Evolutionary conservation across 805 yeast genomes (phyloP).

Genomic region (Kuraishia piskuri): DNA sequence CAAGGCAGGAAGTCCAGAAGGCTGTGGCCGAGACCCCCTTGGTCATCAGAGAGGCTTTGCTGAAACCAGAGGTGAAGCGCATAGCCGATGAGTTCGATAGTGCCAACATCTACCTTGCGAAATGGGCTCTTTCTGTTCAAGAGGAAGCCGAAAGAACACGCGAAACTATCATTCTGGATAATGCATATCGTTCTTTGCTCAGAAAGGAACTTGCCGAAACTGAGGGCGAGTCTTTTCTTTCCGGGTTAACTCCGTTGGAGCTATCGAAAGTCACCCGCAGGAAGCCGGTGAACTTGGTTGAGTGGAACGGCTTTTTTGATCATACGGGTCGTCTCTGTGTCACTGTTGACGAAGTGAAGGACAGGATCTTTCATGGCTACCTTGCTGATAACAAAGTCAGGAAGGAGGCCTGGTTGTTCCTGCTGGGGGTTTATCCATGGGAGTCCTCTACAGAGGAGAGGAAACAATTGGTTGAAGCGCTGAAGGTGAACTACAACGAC

Average conservation of each 20-base stretch:
- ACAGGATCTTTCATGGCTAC: constrained; percentile 87
- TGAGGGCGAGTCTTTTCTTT: constrained; percentile 17
- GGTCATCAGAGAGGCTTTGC: constrained; percentile 48
- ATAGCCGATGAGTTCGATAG: constrained; percentile 89
- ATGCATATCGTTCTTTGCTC: constrained; percentile 46
- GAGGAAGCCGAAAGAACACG: constrained; percentile 73
- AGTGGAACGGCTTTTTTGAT: constrained; percentile 86
- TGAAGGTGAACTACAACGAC: constrained; percentile 38
- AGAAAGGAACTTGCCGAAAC: constrained; percentile 52
- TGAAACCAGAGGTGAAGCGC: constrained; percentile 70
- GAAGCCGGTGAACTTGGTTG: constrained; percentile 55
- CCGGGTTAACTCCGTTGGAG: constrained; percentile 47
- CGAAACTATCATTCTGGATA: constrained; percentile 44
- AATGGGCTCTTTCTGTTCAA: constrained; percentile 93
- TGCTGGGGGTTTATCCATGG: constrained; percentile 86
- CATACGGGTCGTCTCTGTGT: constrained; percentile 61
- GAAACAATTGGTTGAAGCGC: constrained; percentile 41
- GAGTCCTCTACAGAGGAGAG: constrained; percentile 69
- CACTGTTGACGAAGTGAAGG: constrained; percentile 73
- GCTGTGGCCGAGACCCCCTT: constrained; percentile 50
- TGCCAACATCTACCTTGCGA: constrained; percentile 86
- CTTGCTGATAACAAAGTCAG: constrained; percentile 47
- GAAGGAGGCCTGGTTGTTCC: constrained; percentile 76
- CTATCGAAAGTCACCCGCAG: constrained; percentile 54
- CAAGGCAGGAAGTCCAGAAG: constrained; percentile 56